Percentiles rank a stretch among this genome's conserved stretches.
Evolutionary conservation across 768 basidiomycete genomes (phyloP).

Genomic region (Glaciozyma antarctica): DNA sequence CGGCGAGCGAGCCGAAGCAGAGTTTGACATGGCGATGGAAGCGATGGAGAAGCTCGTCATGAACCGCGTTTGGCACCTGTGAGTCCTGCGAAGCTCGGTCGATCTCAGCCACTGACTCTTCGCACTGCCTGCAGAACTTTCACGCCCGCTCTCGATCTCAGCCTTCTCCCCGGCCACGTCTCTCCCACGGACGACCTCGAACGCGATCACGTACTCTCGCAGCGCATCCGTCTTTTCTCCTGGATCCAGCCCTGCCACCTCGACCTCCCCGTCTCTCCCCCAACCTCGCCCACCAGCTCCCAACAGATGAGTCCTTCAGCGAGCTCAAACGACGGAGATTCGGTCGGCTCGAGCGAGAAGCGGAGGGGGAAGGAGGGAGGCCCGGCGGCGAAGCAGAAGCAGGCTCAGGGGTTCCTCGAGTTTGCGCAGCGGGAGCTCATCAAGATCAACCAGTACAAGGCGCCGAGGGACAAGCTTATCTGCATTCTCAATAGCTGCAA

Average conservation of each 20-base stretch:
- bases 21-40: slow-evolving; percentile 90
- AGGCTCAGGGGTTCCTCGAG: slow-evolving; percentile 19
- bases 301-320: background rate
- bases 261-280: slow-evolving; percentile 55
- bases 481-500: slow-evolving; percentile 97
- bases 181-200: slow-evolving; percentile 89
- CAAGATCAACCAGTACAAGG: slow-evolving; percentile 98
- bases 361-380: background rate
- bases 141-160: slow-evolving; percentile 66
- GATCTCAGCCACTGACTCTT: background rate
- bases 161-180: slow-evolving; percentile 43
- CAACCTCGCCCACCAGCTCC: background rate
- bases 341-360: background rate
- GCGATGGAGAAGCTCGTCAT: slow-evolving; percentile 97
- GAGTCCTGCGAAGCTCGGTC: slow-evolving; percentile 38
- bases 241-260: slow-evolving; percentile 86
- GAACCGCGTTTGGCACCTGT: slow-evolving; percentile 96
- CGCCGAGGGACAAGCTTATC: slow-evolving; percentile 93
- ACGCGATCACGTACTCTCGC: slow-evolving; percentile 76
- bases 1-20: slow-evolving; percentile 53
- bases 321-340: background rate
- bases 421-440: slow-evolving; percentile 53
- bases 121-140: slow-evolving; percentile 57
- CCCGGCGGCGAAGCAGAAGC: slow-evolving; percentile 1
- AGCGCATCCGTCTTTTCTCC: slow-evolving; percentile 78